A percentile compares a stretch with the other conserved stretches of the same genome.
phyloP scores from a whole-genome alignment of 2,329 filamentous ascomycete genomes.

The Cryphonectria carpinicola region DNA sequence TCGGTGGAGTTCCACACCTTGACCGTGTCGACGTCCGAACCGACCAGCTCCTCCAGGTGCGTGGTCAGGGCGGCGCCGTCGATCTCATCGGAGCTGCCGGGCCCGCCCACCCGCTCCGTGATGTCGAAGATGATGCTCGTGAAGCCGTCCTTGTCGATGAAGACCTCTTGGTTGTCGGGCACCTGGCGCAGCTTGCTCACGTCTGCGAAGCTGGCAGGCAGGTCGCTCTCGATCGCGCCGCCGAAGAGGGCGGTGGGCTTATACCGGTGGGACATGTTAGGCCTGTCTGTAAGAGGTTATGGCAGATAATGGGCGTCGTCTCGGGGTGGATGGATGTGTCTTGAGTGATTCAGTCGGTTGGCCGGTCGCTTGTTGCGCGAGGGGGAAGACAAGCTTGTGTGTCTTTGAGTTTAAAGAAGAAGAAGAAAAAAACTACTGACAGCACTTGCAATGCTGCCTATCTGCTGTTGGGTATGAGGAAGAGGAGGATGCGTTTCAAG shows the following conservation, averaged over 20 bases:
- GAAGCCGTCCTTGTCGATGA: conserved; percentile 80
- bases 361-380: not conserved
- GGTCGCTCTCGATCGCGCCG: conserved; percentile 70
- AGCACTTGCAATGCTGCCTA: not conserved
- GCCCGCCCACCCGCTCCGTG: conserved; percentile 72
- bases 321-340: not conserved
- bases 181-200: conserved; percentile 76
- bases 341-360: not conserved
- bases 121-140: conserved; percentile 91
- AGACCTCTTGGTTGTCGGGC: conserved; percentile 90
- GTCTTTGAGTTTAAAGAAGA: not conserved
- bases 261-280: conserved; percentile 55
- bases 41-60: conserved; percentile 71
- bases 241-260: conserved; percentile 68
- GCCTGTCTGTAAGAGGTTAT: not conserved
- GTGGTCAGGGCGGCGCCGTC: conserved; percentile 72
- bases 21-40: conserved; percentile 64
- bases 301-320: not conserved
- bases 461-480: not conserved
- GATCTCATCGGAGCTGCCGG: conserved; percentile 58
- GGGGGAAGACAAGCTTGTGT: not conserved
- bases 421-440: not conserved
- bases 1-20: conserved; percentile 69
- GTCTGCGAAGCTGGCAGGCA: conserved; percentile 71
- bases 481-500: conserved; percentile 2